phyloP scores from a whole-genome alignment of 1,284 basidiomycete species.

The Puccinia horiana region DNA sequence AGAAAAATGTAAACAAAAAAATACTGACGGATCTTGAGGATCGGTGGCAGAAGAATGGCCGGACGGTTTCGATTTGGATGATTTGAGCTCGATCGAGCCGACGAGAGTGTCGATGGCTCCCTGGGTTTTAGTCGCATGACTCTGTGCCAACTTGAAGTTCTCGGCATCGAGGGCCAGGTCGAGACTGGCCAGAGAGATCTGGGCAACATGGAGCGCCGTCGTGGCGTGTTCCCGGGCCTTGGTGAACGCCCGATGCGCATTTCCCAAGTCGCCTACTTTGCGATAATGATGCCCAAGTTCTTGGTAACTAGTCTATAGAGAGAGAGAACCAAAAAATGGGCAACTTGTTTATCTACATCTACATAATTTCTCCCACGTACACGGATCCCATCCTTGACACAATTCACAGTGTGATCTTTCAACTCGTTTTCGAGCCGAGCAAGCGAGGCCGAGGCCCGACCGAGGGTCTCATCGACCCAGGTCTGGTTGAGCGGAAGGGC shows the following conservation, averaged over 20 bases:
- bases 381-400: constrained; percentile 91
- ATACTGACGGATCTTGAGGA: constrained; percentile 53
- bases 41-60: neutral
- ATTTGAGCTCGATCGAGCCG: constrained; percentile 48
- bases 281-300: constrained; percentile 77
- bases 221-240: constrained; percentile 84
- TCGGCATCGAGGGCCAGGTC: constrained; percentile 63
- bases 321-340: too few species aligned
- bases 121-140: constrained; percentile 27
- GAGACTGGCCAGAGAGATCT: constrained; percentile 77
- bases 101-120: constrained; percentile 13
- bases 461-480: constrained; percentile 69
- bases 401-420: constrained; percentile 83
- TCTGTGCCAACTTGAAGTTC: constrained; percentile 37
- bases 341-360: neutral
- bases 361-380: constrained; percentile 61
- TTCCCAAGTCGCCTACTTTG: constrained; percentile 68
- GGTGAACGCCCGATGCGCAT: constrained; percentile 73
- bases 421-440: constrained; percentile 80
- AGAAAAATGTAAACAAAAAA: constrained; percentile 46
- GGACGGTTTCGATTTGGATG: constrained; percentile 49
- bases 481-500: constrained; percentile 57
- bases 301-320: constrained; percentile 83
- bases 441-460: constrained; percentile 68
- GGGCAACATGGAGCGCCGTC: constrained; percentile 77